Conservation (phyloP, 2,329 filamentous ascomycete species). For the Penicillium palitans region DNA sequence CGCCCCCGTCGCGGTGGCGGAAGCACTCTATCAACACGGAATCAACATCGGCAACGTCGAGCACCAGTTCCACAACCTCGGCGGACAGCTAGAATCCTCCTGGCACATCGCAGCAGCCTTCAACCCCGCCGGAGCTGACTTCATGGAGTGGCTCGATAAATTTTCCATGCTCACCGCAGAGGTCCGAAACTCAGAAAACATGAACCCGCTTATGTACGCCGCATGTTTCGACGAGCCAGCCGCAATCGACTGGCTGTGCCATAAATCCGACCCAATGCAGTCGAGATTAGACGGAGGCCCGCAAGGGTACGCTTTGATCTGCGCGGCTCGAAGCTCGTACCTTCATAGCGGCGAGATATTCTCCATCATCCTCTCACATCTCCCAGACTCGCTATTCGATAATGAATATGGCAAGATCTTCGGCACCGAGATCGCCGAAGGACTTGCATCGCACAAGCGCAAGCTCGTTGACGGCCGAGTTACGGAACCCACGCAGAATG, state of each 20-base stretch:
- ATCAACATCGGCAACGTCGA: slow-evolving; percentile 8
- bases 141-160: slow-evolving; percentile 3
- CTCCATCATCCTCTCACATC: not conserved
- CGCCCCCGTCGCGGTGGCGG: not conserved
- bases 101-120: slow-evolving; percentile 12
- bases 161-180: slow-evolving; percentile 1
- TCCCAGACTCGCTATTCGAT: not conserved
- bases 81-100: slow-evolving; percentile 6
- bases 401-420: slow-evolving; percentile 6
- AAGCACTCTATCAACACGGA: slow-evolving; percentile 1
- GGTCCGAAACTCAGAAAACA: not conserved
- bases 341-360: slow-evolving; percentile 4
- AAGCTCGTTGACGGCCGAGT: not conserved
- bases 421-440: slow-evolving; percentile 5
- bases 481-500: not conserved
- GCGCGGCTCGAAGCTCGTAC: not conserved
- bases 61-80: slow-evolving; percentile 1
- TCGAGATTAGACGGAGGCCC: not conserved
- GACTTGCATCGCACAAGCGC: not conserved
- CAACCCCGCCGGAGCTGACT: not conserved
- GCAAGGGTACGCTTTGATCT: not conserved
- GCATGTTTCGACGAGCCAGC: slow-evolving; percentile 4
- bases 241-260: slow-evolving; percentile 2
- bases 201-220: slow-evolving; percentile 8
- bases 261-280: not conserved